phyloP scores from a whole-genome alignment of 2,329 filamentous ascomycete species.

The Rutstroemia sp. region DNA sequence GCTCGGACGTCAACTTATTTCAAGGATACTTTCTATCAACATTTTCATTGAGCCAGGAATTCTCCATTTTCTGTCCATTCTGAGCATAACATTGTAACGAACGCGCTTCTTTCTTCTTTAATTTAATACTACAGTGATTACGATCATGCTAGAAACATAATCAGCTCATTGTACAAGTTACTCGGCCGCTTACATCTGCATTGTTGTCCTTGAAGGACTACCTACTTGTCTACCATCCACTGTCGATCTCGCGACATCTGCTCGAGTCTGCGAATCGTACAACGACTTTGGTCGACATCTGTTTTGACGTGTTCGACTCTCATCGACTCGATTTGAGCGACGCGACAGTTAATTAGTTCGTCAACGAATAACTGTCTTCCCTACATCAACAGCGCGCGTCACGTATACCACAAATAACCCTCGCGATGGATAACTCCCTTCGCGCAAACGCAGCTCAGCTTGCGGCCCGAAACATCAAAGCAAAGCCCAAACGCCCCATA shows the following conservation, averaged over 20 bases:
- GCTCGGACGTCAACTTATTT: neutral
- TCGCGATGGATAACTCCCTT: constrained; percentile 20
- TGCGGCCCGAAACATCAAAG: constrained; percentile 26
- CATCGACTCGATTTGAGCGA: neutral
- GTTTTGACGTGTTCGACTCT: neutral
- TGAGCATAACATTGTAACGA: neutral
- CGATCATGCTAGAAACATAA: neutral
- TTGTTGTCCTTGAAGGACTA: too few relatives aligned
- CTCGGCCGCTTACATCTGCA: too few relatives aligned
- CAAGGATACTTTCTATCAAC: too few relatives aligned
- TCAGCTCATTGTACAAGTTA: too few relatives aligned
- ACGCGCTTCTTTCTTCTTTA: neutral
- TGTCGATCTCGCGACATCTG: neutral
- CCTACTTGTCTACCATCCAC: neutral
- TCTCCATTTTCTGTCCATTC: neutral
- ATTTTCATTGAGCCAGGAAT: neutral
- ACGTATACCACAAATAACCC: neutral
- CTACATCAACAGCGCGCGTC: neutral
- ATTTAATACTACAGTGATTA: too few relatives aligned
- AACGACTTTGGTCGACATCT: neutral
- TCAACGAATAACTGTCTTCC: neutral
- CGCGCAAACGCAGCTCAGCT: constrained; percentile 30
- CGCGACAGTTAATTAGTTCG: neutral
- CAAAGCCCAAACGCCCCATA: constrained; percentile 12
- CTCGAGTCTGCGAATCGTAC: neutral